A percentile compares a stretch with the other conserved stretches of the same genome.
These are phyloP conservation scores for Fusarium sp. DNA, from an alignment of 2,329 filamentous ascomycete species.

Conservation along the genomic window DNA sequence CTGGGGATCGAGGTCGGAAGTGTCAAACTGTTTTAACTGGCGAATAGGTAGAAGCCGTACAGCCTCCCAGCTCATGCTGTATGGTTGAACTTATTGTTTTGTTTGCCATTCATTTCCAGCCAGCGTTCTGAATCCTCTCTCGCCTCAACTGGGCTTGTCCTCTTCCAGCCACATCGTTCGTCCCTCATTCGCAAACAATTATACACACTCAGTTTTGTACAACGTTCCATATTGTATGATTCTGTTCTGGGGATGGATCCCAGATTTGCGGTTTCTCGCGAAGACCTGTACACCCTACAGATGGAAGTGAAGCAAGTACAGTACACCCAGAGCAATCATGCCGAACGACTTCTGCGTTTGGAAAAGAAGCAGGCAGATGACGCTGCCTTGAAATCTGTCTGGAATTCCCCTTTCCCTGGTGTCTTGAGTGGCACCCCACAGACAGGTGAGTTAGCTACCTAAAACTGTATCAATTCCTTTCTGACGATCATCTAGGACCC, in stretches of 20 bases:
- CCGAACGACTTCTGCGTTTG: conserved; percentile 69
- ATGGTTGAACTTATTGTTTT: conserved; percentile 17
- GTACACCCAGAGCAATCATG: conserved; percentile 69
- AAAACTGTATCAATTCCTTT: background rate
- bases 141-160: background rate
- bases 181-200: background rate
- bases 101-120: conserved; percentile 20
- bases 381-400: conserved; percentile 82
- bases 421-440: conserved; percentile 85
- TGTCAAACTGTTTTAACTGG: conserved; percentile 17
- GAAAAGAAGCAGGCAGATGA: conserved; percentile 76
- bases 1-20: conserved; percentile 51
- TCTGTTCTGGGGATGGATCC: conserved; percentile 68
- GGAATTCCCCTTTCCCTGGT: conserved; percentile 93
- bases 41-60: conserved; percentile 12
- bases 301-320: conserved; percentile 78
- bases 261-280: conserved; percentile 68
- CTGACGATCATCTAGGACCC: conserved; percentile 68
- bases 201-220: conserved; percentile 1
- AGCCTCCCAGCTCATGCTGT: conserved; percentile 27
- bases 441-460: conserved; percentile 71
- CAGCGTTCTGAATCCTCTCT: conserved; percentile 12
- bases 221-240: background rate
- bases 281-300: conserved; percentile 75
- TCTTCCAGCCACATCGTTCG: background rate